Evolutionary conservation across 169 alveolate species (phyloP), one percentile per base, ranked within the genome.

Genomic region (Cyclospora cayetanensis): DNA sequence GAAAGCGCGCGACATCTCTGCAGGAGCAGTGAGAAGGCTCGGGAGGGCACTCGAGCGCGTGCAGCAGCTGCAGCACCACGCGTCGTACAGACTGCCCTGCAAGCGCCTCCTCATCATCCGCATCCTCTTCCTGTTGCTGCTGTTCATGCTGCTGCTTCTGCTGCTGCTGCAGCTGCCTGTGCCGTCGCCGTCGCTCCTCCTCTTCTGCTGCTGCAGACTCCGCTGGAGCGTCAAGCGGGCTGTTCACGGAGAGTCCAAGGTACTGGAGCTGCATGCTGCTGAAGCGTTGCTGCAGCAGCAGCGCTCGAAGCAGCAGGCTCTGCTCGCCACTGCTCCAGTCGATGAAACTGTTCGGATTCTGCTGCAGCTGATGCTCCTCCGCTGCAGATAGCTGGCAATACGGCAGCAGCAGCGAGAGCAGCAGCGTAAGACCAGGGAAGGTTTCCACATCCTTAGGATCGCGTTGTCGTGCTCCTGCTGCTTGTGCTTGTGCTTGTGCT

Each of bases 341-440:
- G n/a, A 60, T 60, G n/a, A 60, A 60, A 15, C 27, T 60, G 72
- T n/a, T 60, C 35, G 72, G 34, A 31, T 60, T 60, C n/a, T 60
- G 72, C 72, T 60, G 72, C 72, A 60, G 72, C 72, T 60, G 72
- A n/a, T 60, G 72, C 42, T 60, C 72, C 72, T 60, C 72, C n/a
- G 72, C 72, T n/a, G 27, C 18, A 60, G 72, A 60, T 31, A 60
- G 72, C 72, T 60, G 72, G 72, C 72, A 60, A 60, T 60, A 60
- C 1, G 72, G 72, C 72, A 60, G 72, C 31, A 60, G 72, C n/a
- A 60, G 27, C 15, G 72, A 60, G 35, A 60, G 72, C 72, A 60
- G n/a, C 18, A 60, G 31, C 72, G 72, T 60, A 20, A 60, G 4
- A 9, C 72, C 72, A 0, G 72, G 72, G 72, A 15, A 60, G 1